Percentiles rank a stretch among this genome's conserved stretches.
These are phyloP conservation scores for Dendrobium catenatum DNA, from an alignment of 106 monocot genomes.

Conservation along the genomic window DNA sequence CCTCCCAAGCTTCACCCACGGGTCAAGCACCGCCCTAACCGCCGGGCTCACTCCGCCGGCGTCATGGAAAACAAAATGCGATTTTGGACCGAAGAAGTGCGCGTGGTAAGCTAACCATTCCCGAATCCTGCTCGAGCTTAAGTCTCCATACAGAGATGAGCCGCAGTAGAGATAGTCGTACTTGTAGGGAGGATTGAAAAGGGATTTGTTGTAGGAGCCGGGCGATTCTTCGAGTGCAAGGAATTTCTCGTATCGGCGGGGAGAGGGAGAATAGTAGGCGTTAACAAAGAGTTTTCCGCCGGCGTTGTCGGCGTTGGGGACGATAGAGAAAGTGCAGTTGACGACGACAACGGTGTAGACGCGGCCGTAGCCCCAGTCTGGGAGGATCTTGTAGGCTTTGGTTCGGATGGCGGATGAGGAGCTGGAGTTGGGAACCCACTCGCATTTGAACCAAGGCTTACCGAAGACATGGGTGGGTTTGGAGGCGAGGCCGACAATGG, in stretches of 20 bases:
- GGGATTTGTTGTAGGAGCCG: conserved; percentile 12
- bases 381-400: conserved; percentile 40
- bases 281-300: conserved; percentile 43
- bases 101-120: conserved; percentile 77
- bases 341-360: conserved; percentile 78
- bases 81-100: conserved; percentile 32
- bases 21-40: conserved; percentile 53
- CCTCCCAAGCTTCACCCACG: conserved; percentile 50
- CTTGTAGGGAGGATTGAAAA: conserved; percentile 23
- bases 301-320: conserved; percentile 25
- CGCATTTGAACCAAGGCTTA: conserved; percentile 50
- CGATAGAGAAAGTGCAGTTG: conserved; percentile 52
- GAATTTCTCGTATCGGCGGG: conserved; percentile 28
- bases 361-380: conserved; percentile 79
- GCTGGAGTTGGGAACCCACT: conserved; percentile 27
- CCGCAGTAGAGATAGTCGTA: conserved; percentile 70
- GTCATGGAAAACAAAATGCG: conserved; percentile 67
- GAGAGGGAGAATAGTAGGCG: conserved; percentile 17
- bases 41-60: conserved; percentile 52
- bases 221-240: conserved; percentile 43
- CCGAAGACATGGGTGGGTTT: conserved; percentile 59
- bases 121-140: conserved; percentile 50
- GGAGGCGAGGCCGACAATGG: conserved; percentile 57
- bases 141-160: conserved; percentile 53
- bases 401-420: conserved; percentile 9